These are phyloP conservation scores for Cryptococcus maquisensis DNA, from an alignment of 1,284 basidiomycete species.

Conservation along the genomic window DNA sequence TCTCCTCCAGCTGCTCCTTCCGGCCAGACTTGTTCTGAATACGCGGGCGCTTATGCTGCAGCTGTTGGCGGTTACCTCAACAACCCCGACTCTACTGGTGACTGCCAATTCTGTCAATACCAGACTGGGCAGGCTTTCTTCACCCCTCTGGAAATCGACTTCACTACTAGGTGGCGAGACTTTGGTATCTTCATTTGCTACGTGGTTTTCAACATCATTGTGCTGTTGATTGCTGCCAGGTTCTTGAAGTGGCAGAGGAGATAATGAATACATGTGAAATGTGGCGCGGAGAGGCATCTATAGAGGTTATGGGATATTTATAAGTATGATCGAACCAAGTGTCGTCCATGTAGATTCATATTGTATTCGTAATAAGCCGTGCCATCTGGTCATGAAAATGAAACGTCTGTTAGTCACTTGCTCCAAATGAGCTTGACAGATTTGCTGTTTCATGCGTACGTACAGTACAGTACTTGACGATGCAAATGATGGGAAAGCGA, in stretches of 20 bases:
- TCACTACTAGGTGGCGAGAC: slow-evolving; percentile 65
- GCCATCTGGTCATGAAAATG: no score
- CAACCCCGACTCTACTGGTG: slow-evolving; percentile 54
- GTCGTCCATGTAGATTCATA: no score
- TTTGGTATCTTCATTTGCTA: slow-evolving; percentile 59
- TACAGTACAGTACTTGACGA: no score
- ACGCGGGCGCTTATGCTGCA: slow-evolving; percentile 64
- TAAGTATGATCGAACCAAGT: no score
- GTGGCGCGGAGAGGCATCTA: no score
- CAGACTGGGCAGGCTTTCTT: slow-evolving; percentile 32
- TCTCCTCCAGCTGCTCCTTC: slow-evolving; percentile 61
- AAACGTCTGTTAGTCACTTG: no score
- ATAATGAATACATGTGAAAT: slow-evolving; percentile 6
- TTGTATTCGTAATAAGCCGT: no score
- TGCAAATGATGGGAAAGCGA: no score
- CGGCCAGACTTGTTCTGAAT: slow-evolving; percentile 68
- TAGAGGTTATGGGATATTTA: no score
- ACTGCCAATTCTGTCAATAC: slow-evolving; percentile 48
- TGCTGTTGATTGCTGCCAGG: slow-evolving; percentile 68
- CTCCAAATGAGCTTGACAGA: no score
- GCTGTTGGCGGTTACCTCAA: slow-evolving; percentile 72
- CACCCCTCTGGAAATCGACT: slow-evolving; percentile 60
- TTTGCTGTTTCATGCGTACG: no score
- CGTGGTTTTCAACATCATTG: slow-evolving; percentile 64
- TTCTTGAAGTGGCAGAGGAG: slow-evolving; percentile 54